Evolutionary conservation across 2,329 filamentous ascomycete genomes (phyloP), one percentile per base, ranked within the genome.

Genomic region (Monosporascus sp.): DNA sequence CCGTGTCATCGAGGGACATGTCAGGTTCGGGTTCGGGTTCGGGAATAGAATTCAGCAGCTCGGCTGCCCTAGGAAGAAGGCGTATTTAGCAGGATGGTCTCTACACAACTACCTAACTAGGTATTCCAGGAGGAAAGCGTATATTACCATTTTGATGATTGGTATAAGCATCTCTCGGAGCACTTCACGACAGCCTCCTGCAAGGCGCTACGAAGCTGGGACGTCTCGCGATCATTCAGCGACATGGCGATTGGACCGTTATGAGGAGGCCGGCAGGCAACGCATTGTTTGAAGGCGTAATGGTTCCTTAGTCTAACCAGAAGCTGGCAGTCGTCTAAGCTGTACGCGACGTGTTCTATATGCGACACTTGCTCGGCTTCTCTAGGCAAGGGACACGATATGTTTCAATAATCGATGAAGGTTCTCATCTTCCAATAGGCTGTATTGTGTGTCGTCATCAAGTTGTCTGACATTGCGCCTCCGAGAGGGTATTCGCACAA

Each of bases 151-250:
- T 97, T 97, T 27, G 94, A 87, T 6, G 93, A 94, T 65, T 97
- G 92, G 66, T 97, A 97, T 14, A 99, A 81, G 70, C 94, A 96
- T 69, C 94, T 80, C 68, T 99, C 94, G 1, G 91, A 96, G 74
- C 92, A 97, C 67, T 91, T 91, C 24, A 94, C 80, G 3, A 94
- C 87, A 31, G 93, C 90, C 64, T 91, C 87, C 68, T 96, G 90
- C 44, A 97, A 79, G 37, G 89, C 83, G 38, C 79, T 80, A 65
- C 87, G 84, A 55, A 95, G 76, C 65, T 90, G 86, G 49, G 75
- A 72, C 45, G 78, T 75, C 56, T 85, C 82, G 56, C 78, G 73
- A 51, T 78, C 72, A 53, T 75, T 82, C 55, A 85, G 74, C 54
- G 73, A 71, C 81, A 84, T 84, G 41, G 55, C 60, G 55, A 27